These are phyloP conservation scores for Eimeria acervulina DNA, from an alignment of 169 alveolate species.

Conservation along the genomic window DNA sequence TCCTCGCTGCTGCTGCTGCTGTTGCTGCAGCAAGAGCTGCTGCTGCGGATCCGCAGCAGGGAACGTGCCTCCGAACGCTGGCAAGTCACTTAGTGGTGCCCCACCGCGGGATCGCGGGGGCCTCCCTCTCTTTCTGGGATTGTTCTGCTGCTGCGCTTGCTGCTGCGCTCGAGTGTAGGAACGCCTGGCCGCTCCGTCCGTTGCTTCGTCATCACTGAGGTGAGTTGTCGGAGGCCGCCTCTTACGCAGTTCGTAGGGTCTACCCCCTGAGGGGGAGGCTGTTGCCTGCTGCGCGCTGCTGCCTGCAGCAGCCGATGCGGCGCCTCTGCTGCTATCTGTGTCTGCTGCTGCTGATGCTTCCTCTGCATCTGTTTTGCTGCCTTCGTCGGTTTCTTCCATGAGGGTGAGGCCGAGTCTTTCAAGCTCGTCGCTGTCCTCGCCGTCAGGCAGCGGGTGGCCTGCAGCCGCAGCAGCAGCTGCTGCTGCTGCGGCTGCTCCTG, in stretches of 20 bases:
- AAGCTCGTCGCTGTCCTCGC: slow-evolving; percentile 64
- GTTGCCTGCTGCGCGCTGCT: slow-evolving; percentile 47
- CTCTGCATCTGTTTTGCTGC: slow-evolving; percentile 70
- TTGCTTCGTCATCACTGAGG: slow-evolving; percentile 43
- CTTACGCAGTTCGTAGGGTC: slow-evolving; percentile 72
- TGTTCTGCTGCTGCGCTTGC: slow-evolving; percentile 48
- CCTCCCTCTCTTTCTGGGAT: slow-evolving; percentile 72
- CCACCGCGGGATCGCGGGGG: slow-evolving; percentile 64
- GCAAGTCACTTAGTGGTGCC: slow-evolving; percentile 50
- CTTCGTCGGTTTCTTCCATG: slow-evolving; percentile 64
- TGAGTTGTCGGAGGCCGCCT: slow-evolving; percentile 59
- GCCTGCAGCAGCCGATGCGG: slow-evolving; percentile 6
- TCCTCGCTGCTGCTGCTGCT: slow-evolving; percentile 57
- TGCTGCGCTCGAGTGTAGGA: slow-evolving; percentile 36
- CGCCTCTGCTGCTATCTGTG: slow-evolving; percentile 73
- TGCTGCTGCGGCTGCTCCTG: slow-evolving; percentile 67
- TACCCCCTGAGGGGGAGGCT: slow-evolving; percentile 57
- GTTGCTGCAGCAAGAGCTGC: slow-evolving; percentile 39
- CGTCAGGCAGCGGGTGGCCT: slow-evolving; percentile 52
- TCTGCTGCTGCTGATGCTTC: slow-evolving; percentile 73
- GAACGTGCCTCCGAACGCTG: slow-evolving; percentile 23
- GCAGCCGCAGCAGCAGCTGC: slow-evolving; percentile 67
- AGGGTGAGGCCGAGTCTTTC: slow-evolving; percentile 60
- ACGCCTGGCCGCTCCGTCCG: slow-evolving; percentile 53
- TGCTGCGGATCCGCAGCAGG: slow-evolving; percentile 68